Conservation (phyloP, 2,329 filamentous ascomycete genomes). For the Phialemoniopsis sp. region DNA sequence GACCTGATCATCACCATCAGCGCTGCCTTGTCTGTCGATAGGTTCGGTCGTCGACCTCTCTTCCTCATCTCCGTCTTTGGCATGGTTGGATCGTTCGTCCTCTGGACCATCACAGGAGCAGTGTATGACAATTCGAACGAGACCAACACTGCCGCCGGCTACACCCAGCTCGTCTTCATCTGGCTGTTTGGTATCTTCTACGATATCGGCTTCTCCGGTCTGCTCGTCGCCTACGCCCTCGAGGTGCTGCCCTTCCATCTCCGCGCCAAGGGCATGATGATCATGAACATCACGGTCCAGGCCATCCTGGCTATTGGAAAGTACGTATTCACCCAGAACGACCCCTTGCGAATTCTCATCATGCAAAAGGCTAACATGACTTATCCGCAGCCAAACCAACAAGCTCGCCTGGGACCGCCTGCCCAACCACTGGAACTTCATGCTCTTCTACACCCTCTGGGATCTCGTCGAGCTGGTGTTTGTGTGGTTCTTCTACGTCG, state of each 20-base stretch:
- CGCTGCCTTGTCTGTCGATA: slow-evolving; percentile 45
- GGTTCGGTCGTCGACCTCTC: slow-evolving; percentile 46
- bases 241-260: slow-evolving; percentile 56
- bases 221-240: slow-evolving; percentile 53
- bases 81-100: slow-evolving; percentile 38
- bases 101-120: slow-evolving; percentile 49
- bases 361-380: neutral
- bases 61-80: slow-evolving; percentile 47
- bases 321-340: slow-evolving; percentile 29
- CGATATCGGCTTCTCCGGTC: slow-evolving; percentile 55
- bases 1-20: slow-evolving; percentile 53
- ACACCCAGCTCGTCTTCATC: slow-evolving; percentile 52
- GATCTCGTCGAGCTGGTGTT: slow-evolving; percentile 56
- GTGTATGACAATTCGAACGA: slow-evolving; percentile 41
- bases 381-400: slow-evolving; percentile 50
- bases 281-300: slow-evolving; percentile 58
- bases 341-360: neutral
- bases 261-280: slow-evolving; percentile 53
- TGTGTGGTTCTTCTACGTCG: slow-evolving; percentile 64
- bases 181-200: slow-evolving; percentile 57
- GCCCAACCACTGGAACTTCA: slow-evolving; percentile 59
- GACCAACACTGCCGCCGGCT: slow-evolving; percentile 40
- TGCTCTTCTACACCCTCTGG: slow-evolving; percentile 63
- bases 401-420: slow-evolving; percentile 58
- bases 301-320: slow-evolving; percentile 57